Evolutionary conservation across 2,329 filamentous ascomycete species (phyloP).

Genomic region (Tolypocladium guangdongense): DNA sequence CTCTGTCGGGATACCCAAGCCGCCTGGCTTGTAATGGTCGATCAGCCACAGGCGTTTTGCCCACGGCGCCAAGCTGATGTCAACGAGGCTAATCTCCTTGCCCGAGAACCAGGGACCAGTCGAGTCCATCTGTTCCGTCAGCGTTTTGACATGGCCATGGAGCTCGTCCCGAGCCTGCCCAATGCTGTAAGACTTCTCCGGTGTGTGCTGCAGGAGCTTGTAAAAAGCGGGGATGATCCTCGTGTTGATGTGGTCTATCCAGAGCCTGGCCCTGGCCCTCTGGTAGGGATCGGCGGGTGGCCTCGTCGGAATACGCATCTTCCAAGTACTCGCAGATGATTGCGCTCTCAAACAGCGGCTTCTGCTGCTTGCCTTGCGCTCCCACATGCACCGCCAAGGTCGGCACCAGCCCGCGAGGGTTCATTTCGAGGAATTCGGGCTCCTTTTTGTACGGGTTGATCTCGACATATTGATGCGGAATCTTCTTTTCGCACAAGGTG

Average conservation of each 20-base stretch:
- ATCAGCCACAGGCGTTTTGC: constrained; percentile 61
- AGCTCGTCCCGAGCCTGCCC: constrained; percentile 48
- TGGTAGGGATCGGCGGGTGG: constrained; percentile 49
- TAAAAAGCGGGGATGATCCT: constrained; percentile 62
- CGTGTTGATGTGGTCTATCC: constrained; percentile 61
- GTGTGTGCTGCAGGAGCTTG: constrained; percentile 45
- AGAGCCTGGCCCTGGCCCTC: constrained; percentile 54
- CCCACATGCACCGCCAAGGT: constrained; percentile 44
- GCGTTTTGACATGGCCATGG: constrained; percentile 43
- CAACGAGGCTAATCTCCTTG: constrained; percentile 51
- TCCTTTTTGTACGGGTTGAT: constrained; percentile 72
- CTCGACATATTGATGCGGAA: constrained; percentile 65
- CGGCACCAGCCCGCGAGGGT: constrained; percentile 66
- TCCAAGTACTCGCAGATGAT: constrained; percentile 69
- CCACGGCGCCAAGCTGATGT: constrained; percentile 65
- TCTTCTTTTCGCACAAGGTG: constrained; percentile 59
- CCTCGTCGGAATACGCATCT: constrained; percentile 48
- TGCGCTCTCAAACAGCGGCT: constrained; percentile 60
- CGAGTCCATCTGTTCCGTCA: constrained; percentile 50
- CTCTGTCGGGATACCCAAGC: constrained; percentile 35
- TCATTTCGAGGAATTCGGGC: constrained; percentile 54
- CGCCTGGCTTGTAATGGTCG: constrained; percentile 59
- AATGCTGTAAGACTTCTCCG: constrained; percentile 35
- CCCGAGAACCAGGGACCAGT: constrained; percentile 56
- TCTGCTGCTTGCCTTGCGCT: constrained; percentile 22